phyloP scores from a whole-genome alignment of 2,329 filamentous ascomycete species.

The Colletotrichum noveboracense region DNA sequence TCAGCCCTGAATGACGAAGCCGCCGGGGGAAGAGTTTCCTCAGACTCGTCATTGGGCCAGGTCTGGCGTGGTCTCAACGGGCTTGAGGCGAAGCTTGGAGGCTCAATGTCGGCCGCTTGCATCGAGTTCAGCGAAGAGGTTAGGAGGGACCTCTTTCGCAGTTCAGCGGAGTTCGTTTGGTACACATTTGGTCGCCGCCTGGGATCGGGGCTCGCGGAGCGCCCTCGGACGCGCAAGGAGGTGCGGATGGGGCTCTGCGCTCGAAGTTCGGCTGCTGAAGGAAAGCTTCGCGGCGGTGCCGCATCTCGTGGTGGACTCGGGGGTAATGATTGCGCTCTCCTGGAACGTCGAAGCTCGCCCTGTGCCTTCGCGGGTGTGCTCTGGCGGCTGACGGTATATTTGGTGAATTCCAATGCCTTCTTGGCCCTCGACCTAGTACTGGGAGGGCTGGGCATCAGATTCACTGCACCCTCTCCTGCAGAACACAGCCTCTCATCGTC shows the following conservation, averaged over 20 bases:
- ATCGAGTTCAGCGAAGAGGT: not conserved
- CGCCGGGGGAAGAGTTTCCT: not conserved
- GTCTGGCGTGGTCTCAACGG: not conserved
- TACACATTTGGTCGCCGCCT: not conserved
- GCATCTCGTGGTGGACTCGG: not conserved
- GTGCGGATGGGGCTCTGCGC: slow-evolving; percentile 19
- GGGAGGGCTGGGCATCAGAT: not conserved
- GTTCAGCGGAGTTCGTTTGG: slow-evolving; percentile 1
- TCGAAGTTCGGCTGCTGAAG: not conserved
- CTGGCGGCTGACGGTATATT: not conserved
- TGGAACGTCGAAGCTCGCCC: not conserved
- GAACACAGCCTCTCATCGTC: not conserved
- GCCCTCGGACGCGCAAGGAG: slow-evolving; percentile 19
- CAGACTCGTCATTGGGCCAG: not conserved
- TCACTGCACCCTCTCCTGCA: not conserved
- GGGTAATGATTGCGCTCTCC: slow-evolving; percentile 4
- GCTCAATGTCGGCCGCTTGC: not conserved
- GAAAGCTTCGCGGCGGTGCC: not conserved
- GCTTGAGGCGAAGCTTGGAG: not conserved
- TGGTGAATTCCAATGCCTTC: not conserved
- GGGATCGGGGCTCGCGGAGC: slow-evolving; percentile 3
- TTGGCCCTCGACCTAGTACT: not conserved
- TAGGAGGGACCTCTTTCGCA: slow-evolving; percentile 7
- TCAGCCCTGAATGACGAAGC: not conserved
- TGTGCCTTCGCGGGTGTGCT: not conserved